Conservation (phyloP, 768 basidiomycete species). For the Kwoniella sp. region DNA sequence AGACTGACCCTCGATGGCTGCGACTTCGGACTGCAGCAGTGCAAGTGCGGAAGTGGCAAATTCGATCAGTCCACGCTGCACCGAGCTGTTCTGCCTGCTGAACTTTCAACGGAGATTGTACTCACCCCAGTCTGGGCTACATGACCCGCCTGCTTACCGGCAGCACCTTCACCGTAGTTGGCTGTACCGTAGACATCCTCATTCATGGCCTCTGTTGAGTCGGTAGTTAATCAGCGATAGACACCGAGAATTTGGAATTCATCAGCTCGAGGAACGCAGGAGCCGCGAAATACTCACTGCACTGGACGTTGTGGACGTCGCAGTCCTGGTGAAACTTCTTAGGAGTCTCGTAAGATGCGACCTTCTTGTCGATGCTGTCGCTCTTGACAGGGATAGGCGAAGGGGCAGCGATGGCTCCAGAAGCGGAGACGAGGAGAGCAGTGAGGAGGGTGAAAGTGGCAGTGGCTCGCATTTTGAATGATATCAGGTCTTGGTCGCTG, state of each 20-base stretch:
- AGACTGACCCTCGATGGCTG: conserved; percentile 17
- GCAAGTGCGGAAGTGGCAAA: too few relatives aligned
- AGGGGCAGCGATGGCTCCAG: conserved; percentile 2
- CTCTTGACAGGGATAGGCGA: conserved; percentile 7
- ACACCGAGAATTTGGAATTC: not conserved
- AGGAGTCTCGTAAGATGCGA: conserved; percentile 18
- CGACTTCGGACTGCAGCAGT: conserved; percentile 13
- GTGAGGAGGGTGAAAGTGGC: conserved; percentile 7
- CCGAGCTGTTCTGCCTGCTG: not conserved
- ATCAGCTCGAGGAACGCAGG: too few relatives aligned
- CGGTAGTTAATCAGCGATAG: not conserved
- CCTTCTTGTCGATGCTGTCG: conserved; percentile 18
- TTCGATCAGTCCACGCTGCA: not conserved
- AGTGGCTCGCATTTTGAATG: conserved; percentile 20
- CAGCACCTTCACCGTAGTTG: conserved; percentile 12
- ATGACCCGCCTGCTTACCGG: conserved; percentile 19
- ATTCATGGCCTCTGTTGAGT: conserved; percentile 14
- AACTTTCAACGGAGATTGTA: too few relatives aligned
- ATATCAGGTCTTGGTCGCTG: not conserved
- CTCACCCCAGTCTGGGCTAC: conserved; percentile 17
- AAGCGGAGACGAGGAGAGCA: conserved; percentile 13
- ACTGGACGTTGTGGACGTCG: conserved; percentile 25
- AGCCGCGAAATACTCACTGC: conserved; percentile 13
- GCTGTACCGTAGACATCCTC: conserved; percentile 16
- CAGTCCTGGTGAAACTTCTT: conserved; percentile 28